Base-by-base conservation (phyloP, 1,139 yeast species). In the Suhomyces kunorum region DNA sequence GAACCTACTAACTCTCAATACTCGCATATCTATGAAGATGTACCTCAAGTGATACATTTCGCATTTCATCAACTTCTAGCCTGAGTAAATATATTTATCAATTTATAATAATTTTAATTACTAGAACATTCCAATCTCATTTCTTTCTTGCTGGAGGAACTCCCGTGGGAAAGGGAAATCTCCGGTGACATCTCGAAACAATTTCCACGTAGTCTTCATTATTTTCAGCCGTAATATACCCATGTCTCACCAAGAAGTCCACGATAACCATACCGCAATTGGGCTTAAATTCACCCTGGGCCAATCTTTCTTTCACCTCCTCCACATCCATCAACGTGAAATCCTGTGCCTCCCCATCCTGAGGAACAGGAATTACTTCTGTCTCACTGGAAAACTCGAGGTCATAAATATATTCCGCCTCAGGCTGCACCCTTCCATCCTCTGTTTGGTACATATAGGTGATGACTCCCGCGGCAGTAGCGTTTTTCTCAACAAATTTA, bases 221-320 rank as follows among this genome's bases (percentile, higher is more conserved):
- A 33, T 65, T 69, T 32, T 78, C 83, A 0, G 81, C 68, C 0
- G 80, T 74, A 17, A 88, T 57, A 25, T 71, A 56, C 1, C 96
- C 96, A 54, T 86, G 92, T 51, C 98, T 79, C 16, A 90, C 75
- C 47, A 92, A 68, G 53, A 92, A 92, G 54, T 92, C 98, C 17
- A 89, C 69, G 28, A 86, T 72, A 3, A 90, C 83, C 36, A 85
- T 62, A 0, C 84, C 95, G 63, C 96, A 86, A 53, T 92, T 92
- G 30, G 96, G 96, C 61, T 92, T 92, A 67, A 92, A 92, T 49
- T 81, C 78, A 1, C 79, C 80, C 0, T 59, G 57, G 7, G 56
- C 54, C 19, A 90, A 54, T 16, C 76, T 70, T 18, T 55, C 47
- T 25, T 74, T 47, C 0, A 87, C 77, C 47, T 86, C 82, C 8